Conservation (phyloP, 345 rosid genomes). For the Aurinia saxatilis region DNA sequence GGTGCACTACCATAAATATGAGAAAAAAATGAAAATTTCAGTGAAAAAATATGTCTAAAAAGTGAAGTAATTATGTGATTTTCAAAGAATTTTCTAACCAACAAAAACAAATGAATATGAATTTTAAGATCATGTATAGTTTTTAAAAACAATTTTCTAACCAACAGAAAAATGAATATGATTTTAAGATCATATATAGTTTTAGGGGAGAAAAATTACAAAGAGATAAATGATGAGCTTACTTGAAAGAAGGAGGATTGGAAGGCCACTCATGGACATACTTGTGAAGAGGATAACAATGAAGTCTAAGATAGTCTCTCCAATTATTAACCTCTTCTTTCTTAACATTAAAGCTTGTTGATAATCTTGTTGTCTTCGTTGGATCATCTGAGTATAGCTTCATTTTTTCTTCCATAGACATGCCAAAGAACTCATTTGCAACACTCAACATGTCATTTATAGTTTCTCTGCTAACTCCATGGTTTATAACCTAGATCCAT, state of each 20-base stretch:
- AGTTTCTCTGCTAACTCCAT: slow-evolving; percentile 37
- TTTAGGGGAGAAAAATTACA: too few relatives aligned
- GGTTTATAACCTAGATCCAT: slow-evolving; percentile 52
- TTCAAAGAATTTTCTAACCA: too few relatives aligned
- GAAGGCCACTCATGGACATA: slow-evolving; percentile 81
- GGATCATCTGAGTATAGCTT: slow-evolving; percentile 86
- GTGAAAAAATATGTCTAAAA: too few relatives aligned
- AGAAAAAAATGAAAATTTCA: not conserved
- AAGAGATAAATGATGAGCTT: not conserved
- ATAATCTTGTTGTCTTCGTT: slow-evolving; percentile 62
- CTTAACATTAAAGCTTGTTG: slow-evolving; percentile 74
- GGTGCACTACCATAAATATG: not conserved
- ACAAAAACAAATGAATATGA: too few relatives aligned
- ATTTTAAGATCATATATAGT: too few relatives aligned
- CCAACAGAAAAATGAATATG: too few relatives aligned
- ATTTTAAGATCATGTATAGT: too few relatives aligned
- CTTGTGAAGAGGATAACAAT: slow-evolving; percentile 64
- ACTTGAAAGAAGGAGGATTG: slow-evolving; percentile 72
- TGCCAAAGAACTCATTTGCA: slow-evolving; percentile 48
- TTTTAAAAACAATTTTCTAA: too few relatives aligned
- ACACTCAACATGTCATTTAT: slow-evolving; percentile 42
- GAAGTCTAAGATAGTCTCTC: slow-evolving; percentile 83
- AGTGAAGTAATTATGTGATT: not conserved
- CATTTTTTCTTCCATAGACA: slow-evolving; percentile 76
- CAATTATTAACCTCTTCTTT: slow-evolving; percentile 79